These are phyloP conservation scores for Apiospora rasikravindrae DNA, from an alignment of 2,329 filamentous ascomycete species.

Conservation along the genomic window DNA sequence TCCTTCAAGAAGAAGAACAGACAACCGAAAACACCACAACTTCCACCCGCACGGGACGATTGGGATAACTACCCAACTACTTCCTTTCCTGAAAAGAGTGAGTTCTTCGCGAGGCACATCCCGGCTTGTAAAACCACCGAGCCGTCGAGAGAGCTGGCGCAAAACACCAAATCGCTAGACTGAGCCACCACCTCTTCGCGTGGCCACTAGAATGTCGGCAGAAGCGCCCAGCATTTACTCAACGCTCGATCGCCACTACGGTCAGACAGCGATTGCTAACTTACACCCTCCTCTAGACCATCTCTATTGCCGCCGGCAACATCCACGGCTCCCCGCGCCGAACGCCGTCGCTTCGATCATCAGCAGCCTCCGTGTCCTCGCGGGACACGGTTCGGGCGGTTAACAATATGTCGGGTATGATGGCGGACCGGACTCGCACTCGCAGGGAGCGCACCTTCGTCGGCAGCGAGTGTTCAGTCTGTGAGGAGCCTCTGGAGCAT, in stretches of 20 bases:
- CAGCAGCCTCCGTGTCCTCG: constrained; percentile 42
- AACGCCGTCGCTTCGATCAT: constrained; percentile 46
- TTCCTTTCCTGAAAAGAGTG: constrained; percentile 50
- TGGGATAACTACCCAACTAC: constrained; percentile 36
- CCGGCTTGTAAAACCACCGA: constrained; percentile 12
- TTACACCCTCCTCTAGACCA: constrained; percentile 37
- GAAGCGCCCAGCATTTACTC: not conserved
- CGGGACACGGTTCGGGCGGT: constrained; percentile 38
- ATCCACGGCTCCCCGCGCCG: constrained; percentile 37
- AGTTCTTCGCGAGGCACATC: constrained; percentile 27
- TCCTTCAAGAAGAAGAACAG: constrained; percentile 24
- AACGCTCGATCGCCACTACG: not conserved
- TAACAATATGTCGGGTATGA: constrained; percentile 62
- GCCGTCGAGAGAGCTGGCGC: constrained; percentile 17
- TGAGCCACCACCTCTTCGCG: not conserved
- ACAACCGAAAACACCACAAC: constrained; percentile 16
- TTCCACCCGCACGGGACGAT: constrained; percentile 26
- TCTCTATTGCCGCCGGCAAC: constrained; percentile 44
- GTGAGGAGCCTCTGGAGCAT: constrained; percentile 95
- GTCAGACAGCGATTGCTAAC: not conserved
- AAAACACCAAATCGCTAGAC: constrained; percentile 10
- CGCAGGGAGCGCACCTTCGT: constrained; percentile 94
- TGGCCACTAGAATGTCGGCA: not conserved
- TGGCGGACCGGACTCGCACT: constrained; percentile 78
- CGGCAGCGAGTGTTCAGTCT: constrained; percentile 92